These are phyloP conservation scores for Volvox reticuliferus DNA, from an alignment of 139 green algal genomes.

Conservation along the genomic window DNA sequence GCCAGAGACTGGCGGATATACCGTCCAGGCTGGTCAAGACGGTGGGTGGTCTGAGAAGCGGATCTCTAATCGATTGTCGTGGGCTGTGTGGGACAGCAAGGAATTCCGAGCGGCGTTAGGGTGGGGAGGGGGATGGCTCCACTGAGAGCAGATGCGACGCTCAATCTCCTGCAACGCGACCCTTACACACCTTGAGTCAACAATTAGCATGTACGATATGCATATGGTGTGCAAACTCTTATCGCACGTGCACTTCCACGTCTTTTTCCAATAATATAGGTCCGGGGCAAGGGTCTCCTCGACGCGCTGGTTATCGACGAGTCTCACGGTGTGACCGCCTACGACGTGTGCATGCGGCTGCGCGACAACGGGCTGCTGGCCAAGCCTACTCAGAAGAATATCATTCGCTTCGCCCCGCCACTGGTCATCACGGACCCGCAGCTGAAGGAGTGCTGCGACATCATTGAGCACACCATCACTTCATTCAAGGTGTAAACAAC, in stretches of 20 bases:
- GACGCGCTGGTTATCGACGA: conserved; percentile 90
- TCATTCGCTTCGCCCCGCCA: conserved; percentile 93
- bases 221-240: no score
- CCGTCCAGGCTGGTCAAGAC: conserved; percentile 52
- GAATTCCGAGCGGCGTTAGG: no score
- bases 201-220: no score
- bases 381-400: conserved; percentile 95
- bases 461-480: conserved; percentile 76
- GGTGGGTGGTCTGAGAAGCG: not conserved
- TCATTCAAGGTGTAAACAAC: conserved; percentile 62
- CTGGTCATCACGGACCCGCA: conserved; percentile 86
- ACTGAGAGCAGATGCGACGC: no score
- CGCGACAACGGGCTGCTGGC: conserved; percentile 88
- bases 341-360: conserved; percentile 92
- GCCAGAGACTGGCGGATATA: conserved; percentile 69
- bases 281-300: conserved; percentile 91
- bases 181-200: no score
- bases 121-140: no score
- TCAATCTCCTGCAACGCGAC: no score
- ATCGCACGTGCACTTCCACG: no score
- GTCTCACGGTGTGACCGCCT: conserved; percentile 73
- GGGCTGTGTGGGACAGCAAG: not conserved
- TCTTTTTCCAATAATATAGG: conserved; percentile 20
- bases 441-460: conserved; percentile 78
- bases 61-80: not conserved